These are phyloP conservation scores for Nidularia pulvinata DNA, from an alignment of 768 basidiomycete species.

Conservation along the genomic window DNA sequence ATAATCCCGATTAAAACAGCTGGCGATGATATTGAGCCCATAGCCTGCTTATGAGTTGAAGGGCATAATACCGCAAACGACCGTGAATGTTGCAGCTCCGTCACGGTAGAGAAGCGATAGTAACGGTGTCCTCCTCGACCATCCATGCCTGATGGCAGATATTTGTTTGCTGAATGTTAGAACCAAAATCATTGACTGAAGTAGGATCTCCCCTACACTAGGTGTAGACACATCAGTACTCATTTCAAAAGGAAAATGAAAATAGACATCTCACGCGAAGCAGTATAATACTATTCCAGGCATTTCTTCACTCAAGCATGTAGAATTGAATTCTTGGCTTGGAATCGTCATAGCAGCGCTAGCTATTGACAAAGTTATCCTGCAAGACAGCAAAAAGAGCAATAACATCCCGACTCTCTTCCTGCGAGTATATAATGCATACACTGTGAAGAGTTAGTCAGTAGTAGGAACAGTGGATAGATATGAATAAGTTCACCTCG, in stretches of 20 bases:
- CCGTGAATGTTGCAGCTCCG: conserved; percentile 6
- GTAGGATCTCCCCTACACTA: conserved; percentile 9
- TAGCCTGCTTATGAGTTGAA: no score
- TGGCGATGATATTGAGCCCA: not conserved
- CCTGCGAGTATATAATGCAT: conserved; percentile 10
- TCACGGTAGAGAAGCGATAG: conserved; percentile 10
- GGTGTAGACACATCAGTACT: not conserved
- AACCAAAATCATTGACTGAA: conserved; percentile 10
- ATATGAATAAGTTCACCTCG: conserved; percentile 4
- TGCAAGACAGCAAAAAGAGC: conserved; percentile 2
- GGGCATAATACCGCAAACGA: conserved; percentile 3
- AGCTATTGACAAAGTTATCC: conserved; percentile 4
- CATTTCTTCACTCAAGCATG: conserved; percentile 6
- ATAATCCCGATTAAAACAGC: conserved; percentile 8
- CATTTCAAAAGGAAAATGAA: not conserved
- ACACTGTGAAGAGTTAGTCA: conserved; percentile 2
- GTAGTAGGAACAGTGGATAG: not conserved
- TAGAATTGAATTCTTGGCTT: conserved; percentile 6
- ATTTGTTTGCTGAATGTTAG: conserved; percentile 14
- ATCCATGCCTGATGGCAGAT: conserved; percentile 7
- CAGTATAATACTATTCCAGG: conserved; percentile 8
- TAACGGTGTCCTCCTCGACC: conserved; percentile 9
- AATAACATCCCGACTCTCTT: conserved; percentile 7
- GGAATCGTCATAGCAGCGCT: conserved; percentile 10
- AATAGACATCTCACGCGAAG: conserved; percentile 5